Conservation (phyloP, 2,329 filamentous ascomycete species). For the Diaporthe destruens region DNA sequence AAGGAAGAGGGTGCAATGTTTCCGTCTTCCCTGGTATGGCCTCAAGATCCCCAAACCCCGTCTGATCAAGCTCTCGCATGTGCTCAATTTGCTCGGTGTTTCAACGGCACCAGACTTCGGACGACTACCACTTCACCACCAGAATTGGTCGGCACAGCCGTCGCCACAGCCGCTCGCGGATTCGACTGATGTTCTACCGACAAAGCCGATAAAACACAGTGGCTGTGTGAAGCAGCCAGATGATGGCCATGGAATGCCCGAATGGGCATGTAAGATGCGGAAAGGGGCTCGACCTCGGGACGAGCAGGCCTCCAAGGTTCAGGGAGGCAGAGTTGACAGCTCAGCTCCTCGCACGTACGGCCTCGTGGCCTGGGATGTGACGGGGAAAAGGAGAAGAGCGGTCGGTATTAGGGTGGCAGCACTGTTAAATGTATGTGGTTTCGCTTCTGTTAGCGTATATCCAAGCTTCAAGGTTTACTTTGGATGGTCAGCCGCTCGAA, state of each 20-base stretch:
- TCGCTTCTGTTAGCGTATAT: too few relatives aligned
- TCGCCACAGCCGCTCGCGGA: constrained; percentile 15
- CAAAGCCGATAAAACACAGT: constrained; percentile 23
- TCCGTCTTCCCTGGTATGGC: constrained; percentile 24
- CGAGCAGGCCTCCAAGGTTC: not conserved
- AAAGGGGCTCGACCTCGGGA: constrained; percentile 10
- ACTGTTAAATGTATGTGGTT: too few relatives aligned
- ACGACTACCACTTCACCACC: not conserved
- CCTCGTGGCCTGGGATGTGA: not conserved
- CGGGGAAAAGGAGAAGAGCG: not conserved
- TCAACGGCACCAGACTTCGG: constrained; percentile 26
- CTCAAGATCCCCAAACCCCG: constrained; percentile 32
- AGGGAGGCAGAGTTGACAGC: constrained; percentile 27
- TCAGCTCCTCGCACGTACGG: not conserved
- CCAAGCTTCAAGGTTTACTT: not conserved
- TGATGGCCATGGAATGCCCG: constrained; percentile 21
- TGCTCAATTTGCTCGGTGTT: constrained; percentile 27
- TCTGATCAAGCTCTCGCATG: constrained; percentile 19
- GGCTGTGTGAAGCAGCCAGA: constrained; percentile 26
- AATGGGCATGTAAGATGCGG: not conserved
- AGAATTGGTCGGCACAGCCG: constrained; percentile 25
- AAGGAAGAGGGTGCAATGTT: constrained; percentile 19
- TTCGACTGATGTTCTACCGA: constrained; percentile 15
- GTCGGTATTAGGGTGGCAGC: too few relatives aligned
- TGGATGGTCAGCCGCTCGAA: constrained; percentile 7